Base-by-base conservation (phyloP, 2,329 filamentous ascomycete genomes). In the Calonectria leucothoes region DNA sequence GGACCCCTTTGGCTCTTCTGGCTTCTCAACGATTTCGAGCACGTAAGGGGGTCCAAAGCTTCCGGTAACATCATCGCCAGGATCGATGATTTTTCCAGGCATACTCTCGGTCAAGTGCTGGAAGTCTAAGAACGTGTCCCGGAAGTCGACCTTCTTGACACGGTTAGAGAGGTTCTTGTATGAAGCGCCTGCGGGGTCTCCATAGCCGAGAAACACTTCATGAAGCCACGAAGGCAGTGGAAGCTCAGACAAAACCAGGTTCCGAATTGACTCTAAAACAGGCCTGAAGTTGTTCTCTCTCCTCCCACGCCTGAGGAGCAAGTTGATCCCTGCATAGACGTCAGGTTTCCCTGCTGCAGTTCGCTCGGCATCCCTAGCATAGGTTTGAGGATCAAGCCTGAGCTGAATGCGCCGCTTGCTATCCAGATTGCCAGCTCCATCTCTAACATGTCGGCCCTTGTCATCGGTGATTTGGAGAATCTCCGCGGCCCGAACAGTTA, bases 231-330 rank as follows among this genome's bases (percentile, higher is more conserved):
- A 91, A 17, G 97, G 95, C 68, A 98, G 89, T 8, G 94, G 94
- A 25, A 96, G 93, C 78, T 98, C 94, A 0, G 95, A 95, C 39
- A 98, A 88, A 2, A 95, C 94, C 35, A 99, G 89, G 76, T 92
- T 94, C 81, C 94, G 94, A 81, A 99, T 97, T 1, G 96, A 98
- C 80, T 98, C 94, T 42, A 99, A 88, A 12, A 99, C 93, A 12
- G 96, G 93, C 81, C 95, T 97, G 88, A 99, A 99, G 84, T 99
- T 99, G 86, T 99, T 99, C 84, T 99, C 97, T 73, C 96, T 90
- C 33, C 94, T 93, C 82, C 92, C 93, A 78, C 97, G 91, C 71
- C 97, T 93, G 66, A 98, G 89, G 69, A 99, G 87, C 49, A 98
- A 86, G 81, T 99, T 99, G 81, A 99, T 92, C 39, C 89, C 89